Percentiles rank a stretch among this genome's conserved stretches.
These are phyloP conservation scores for Sorghum bicolor DNA, from an alignment of 176 grass and related monocot genomes.

Conservation along the genomic window DNA sequence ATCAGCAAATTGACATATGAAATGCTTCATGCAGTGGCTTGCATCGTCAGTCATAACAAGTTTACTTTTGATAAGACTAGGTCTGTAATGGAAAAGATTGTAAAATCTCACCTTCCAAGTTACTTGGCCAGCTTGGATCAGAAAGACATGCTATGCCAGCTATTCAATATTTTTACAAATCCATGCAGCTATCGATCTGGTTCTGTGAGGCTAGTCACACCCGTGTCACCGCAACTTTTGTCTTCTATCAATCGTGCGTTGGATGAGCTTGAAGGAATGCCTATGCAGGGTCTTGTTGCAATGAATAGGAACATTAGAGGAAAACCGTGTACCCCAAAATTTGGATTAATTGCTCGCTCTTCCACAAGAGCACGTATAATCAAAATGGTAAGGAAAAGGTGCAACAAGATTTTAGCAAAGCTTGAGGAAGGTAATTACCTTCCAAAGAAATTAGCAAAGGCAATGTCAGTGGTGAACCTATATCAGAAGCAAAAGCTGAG, in stretches of 20 bases:
- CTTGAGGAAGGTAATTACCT: slow-evolving; percentile 32
- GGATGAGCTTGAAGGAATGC: slow-evolving; percentile 28
- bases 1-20: slow-evolving; percentile 32
- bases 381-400: slow-evolving; percentile 21
- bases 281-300: slow-evolving; percentile 27
- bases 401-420: slow-evolving; percentile 4
- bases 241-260: slow-evolving; percentile 25
- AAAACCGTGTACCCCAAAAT: slow-evolving; percentile 29
- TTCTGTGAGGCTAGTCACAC: slow-evolving; percentile 27
- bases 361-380: slow-evolving; percentile 17
- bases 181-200: slow-evolving; percentile 30
- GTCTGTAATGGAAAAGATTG: slow-evolving; percentile 18
- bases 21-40: slow-evolving; percentile 35
- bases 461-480: slow-evolving; percentile 29
- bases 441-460: slow-evolving; percentile 39
- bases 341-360: not conserved
- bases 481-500: slow-evolving; percentile 16
- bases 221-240: slow-evolving; percentile 36
- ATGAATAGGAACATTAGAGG: slow-evolving; percentile 37
- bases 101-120: slow-evolving; percentile 34
- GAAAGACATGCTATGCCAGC: not conserved
- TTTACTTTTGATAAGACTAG: slow-evolving; percentile 8
- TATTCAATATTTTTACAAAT: slow-evolving; percentile 37
- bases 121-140: slow-evolving; percentile 23
- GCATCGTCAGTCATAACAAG: not conserved